Percentiles rank a stretch among this genome's conserved stretches.
Evolutionary conservation across 192 early-diverging fungal genomes (phyloP).

Genomic region (Chytriomyces confervae): DNA sequence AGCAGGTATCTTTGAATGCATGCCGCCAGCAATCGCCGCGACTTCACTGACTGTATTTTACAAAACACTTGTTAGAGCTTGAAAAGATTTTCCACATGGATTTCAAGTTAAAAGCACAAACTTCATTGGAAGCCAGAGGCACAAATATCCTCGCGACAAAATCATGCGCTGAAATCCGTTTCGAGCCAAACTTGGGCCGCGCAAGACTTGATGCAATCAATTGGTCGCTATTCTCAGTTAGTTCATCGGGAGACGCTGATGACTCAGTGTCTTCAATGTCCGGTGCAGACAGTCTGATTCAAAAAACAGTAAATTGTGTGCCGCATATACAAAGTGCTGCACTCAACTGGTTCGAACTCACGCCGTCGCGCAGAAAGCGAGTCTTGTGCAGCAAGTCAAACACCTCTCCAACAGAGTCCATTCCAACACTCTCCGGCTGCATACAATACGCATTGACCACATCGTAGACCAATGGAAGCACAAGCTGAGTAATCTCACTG

Average conservation of each 20-base stretch:
- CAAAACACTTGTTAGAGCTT: not conserved
- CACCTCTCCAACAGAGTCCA: not conserved
- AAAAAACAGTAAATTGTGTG: not conserved
- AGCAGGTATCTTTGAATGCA: conserved; percentile 13
- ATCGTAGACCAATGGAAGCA: not conserved
- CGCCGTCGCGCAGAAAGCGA: not conserved
- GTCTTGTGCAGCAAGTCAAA: conserved; percentile 23
- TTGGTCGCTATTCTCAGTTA: not conserved
- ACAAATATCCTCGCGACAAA: not conserved
- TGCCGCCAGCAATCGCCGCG: not conserved
- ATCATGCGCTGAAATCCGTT: not conserved
- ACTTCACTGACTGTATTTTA: not conserved
- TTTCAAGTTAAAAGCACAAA: not conserved
- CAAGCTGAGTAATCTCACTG: not conserved
- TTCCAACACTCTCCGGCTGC: not conserved
- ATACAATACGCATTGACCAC: not conserved
- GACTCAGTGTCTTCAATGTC: not conserved
- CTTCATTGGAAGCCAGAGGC: not conserved
- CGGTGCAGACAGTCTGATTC: not conserved
- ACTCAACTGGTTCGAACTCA: not conserved
- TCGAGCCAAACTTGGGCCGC: not conserved
- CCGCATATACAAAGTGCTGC: not conserved
- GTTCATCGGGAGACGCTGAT: not conserved
- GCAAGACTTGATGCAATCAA: not conserved
- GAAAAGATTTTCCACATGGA: not conserved